phyloP scores from a whole-genome alignment of 2,329 filamentous ascomycete species.

The Coniella lustricola region DNA sequence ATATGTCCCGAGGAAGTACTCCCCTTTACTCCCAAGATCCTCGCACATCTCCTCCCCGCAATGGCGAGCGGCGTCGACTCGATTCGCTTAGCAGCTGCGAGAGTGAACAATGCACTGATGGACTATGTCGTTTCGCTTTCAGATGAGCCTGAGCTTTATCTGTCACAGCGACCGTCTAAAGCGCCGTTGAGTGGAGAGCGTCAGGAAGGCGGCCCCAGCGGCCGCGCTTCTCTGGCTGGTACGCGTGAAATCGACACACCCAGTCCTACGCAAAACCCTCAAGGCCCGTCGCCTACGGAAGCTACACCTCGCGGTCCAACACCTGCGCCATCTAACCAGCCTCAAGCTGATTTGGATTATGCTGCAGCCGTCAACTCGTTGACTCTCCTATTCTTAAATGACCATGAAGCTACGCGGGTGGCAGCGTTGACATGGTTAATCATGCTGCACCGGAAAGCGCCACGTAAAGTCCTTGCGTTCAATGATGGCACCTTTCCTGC shows the following conservation, averaged over 20 bases:
- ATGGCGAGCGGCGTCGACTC: conserved; percentile 88
- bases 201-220: conserved; percentile 40
- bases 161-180: conserved; percentile 30
- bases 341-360: conserved; percentile 78
- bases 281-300: conserved; percentile 22
- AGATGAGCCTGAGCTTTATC: conserved; percentile 50
- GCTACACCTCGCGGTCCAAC: conserved; percentile 36
- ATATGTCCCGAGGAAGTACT: conserved; percentile 96
- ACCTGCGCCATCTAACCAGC: conserved; percentile 34
- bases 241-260: conserved; percentile 46
- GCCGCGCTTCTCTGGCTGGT: conserved; percentile 45
- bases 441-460: conserved; percentile 94
- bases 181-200: conserved; percentile 36
- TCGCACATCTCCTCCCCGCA: conserved; percentile 86
- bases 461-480: conserved; percentile 85
- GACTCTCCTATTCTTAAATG: conserved; percentile 88
- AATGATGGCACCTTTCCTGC: conserved; percentile 97
- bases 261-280: conserved; percentile 45
- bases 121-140: conserved; percentile 90
- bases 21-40: conserved; percentile 84
- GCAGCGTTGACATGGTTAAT: conserved; percentile 93
- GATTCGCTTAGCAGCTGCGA: conserved; percentile 78
- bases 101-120: conserved; percentile 86
- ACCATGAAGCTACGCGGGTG: conserved; percentile 91
- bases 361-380: conserved; percentile 89